Evolutionary conservation across 2,329 filamentous ascomycete species (phyloP).

Genomic region (Trichoderma simmonsii): DNA sequence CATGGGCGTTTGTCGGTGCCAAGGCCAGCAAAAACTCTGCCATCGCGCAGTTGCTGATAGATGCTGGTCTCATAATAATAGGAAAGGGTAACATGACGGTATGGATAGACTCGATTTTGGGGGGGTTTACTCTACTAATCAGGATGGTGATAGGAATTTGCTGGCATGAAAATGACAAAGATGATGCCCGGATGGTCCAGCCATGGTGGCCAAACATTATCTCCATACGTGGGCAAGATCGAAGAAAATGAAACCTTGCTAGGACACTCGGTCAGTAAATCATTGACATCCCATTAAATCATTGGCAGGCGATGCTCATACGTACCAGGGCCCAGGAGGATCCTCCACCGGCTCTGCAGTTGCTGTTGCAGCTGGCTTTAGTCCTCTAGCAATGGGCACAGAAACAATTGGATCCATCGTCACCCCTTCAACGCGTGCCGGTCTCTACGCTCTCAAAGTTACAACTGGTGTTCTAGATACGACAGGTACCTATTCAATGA

Average conservation of each 20-base stretch:
- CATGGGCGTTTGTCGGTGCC: slow-evolving; percentile 19
- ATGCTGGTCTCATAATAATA: slow-evolving; percentile 25
- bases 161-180: slow-evolving; percentile 24
- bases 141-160: slow-evolving; percentile 17
- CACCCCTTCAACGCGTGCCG: slow-evolving; percentile 23
- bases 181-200: slow-evolving; percentile 18
- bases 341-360: slow-evolving; percentile 36
- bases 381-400: slow-evolving; percentile 32
- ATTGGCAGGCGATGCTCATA: neutral
- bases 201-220: slow-evolving; percentile 28
- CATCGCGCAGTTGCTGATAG: slow-evolving; percentile 18
- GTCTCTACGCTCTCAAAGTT: slow-evolving; percentile 30
- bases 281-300: neutral
- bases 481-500: slow-evolving; percentile 24
- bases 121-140: neutral
- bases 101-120: neutral
- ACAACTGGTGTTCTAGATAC: slow-evolving; percentile 19
- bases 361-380: slow-evolving; percentile 30
- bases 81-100: slow-evolving; percentile 25
- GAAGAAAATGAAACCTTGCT: slow-evolving; percentile 20
- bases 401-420: slow-evolving; percentile 34
- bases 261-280: slow-evolving; percentile 22
- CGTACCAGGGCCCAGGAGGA: slow-evolving; percentile 29
- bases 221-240: slow-evolving; percentile 26
- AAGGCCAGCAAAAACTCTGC: slow-evolving; percentile 18